Base-by-base conservation (phyloP, 129 eudicot species). In the Lactuca sativa region DNA sequence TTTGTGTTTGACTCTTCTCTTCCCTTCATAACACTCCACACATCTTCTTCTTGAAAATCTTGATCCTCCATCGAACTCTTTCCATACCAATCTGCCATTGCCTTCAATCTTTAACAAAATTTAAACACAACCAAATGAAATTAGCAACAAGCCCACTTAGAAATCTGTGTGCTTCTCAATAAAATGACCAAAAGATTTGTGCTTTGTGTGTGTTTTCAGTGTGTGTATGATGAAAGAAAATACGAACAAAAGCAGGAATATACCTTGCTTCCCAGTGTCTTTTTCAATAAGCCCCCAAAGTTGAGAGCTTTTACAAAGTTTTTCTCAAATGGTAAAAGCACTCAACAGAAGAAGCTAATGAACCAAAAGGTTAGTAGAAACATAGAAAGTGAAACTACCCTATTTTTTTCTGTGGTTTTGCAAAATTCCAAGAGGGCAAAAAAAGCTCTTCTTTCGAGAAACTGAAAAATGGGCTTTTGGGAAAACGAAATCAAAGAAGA, bases 11-110 rank as follows among this genome's bases (percentile, higher is more conserved):
- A 70, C 38, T 82, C 75, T 62, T 71, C 79, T 33, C 74, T 76
- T 59, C 57, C 80, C 40, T 66, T 74, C 69, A 70, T 62, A 43
- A 71, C 78, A 64, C 80, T 83, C 87, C 87, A 82, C 52, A 83
- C 74, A 56, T 83, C 79, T 64, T 75, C 82, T 61, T 79, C 84
- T 75, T 83, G 81, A 69, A 83, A 75, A 53, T 83, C 87, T 76
- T 83, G 84, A 66, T 83, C 87, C 53, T 82, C 78, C 73, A 61
- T 57, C 62, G 67, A 30, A 33, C 59, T 69, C 48, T 74, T 74
- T 64, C 84, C 80, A 56, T 34, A 59, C 84, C 79, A 79, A 68
- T 79, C 83, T 55, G 75, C 75, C 83, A 79, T 79, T 59, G 66
- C 62, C n/a, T 69, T 61, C 76, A 62, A 69, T 38, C 75, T 69